Evolutionary conservation across 2,329 filamentous ascomycete genomes (phyloP).

Genomic region (Zasmidium citrigriseum): DNA sequence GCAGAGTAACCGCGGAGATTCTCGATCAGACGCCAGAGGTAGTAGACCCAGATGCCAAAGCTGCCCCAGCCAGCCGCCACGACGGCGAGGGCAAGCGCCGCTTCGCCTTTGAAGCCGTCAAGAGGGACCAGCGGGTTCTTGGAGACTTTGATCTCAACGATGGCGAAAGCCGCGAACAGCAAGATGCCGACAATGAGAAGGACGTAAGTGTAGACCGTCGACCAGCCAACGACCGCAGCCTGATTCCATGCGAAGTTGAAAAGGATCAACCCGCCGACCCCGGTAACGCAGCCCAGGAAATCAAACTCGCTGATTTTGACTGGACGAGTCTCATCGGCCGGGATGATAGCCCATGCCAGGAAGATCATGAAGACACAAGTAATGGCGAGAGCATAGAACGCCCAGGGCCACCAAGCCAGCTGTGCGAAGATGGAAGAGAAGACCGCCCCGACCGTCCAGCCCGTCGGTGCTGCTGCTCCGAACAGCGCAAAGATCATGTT

Average conservation of each 20-base stretch:
- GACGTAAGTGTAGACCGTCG: slow-evolving; percentile 27
- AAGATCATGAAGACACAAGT: slow-evolving; percentile 20
- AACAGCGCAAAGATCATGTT: slow-evolving; percentile 40
- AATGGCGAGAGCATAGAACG: slow-evolving; percentile 28
- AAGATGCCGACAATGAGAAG: slow-evolving; percentile 29
- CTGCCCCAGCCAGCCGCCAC: slow-evolving; percentile 31
- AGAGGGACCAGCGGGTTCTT: slow-evolving; percentile 24
- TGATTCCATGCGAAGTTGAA: slow-evolving; percentile 35
- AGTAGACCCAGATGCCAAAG: slow-evolving; percentile 39
- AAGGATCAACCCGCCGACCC: slow-evolving; percentile 31
- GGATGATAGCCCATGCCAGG: slow-evolving; percentile 24
- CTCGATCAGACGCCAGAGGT: slow-evolving; percentile 36
- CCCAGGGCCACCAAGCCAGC: slow-evolving; percentile 33
- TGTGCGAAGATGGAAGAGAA: slow-evolving; percentile 33
- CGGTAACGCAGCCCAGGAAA: slow-evolving; percentile 24
- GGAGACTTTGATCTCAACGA: slow-evolving; percentile 24
- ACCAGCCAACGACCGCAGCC: slow-evolving; percentile 31
- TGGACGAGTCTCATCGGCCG: slow-evolving; percentile 12
- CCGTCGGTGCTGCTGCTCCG: slow-evolving; percentile 35
- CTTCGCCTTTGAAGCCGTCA: slow-evolving; percentile 25
- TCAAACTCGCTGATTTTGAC: slow-evolving; percentile 24
- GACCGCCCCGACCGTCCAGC: slow-evolving; percentile 33
- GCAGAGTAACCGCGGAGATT: slow-evolving; percentile 32
- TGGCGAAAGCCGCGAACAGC: slow-evolving; percentile 25
- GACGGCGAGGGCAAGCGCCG: slow-evolving; percentile 27